Base-by-base conservation (phyloP, 1,139 yeast genomes). In the Spathaspora sp. region DNA sequence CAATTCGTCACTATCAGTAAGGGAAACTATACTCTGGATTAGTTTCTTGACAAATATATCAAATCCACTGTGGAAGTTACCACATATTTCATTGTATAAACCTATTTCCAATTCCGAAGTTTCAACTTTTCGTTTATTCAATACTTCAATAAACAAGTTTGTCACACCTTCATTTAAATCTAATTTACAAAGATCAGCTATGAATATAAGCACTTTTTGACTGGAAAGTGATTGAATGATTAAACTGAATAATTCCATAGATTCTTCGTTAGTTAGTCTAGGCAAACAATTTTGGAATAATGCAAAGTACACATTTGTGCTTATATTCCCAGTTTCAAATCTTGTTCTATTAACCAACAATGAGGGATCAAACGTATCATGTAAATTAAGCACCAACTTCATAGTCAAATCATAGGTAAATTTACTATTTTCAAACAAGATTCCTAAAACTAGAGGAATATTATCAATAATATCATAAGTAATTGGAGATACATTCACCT, bases 391-490 rank as follows among this genome's bases (percentile, higher is more conserved):
- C 15, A 51, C 44, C n/a, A 53, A 17, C 27, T 45, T 47, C 8
- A 42, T 24, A 1, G 46, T 36, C 33, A 34, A 38, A 5, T 59
- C 66, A 42, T 53, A 61, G 0, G 61, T 48, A 6, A 61, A 43
- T 0, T 46, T 39, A 38, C 55, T 56, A 20, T 44, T 47, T 38
- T 54, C 51, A 42, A 67, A 60, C 31, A 69, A 52, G 3, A 55
- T 50, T 8, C 55, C 56, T 38, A 69, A 53, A 2, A 64, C 56
- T 24, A 51, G 46, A 1, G 73, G 70, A 16, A 70, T 46, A 41
- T 59, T 64, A 29, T 69, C 73, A 38, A 68, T 61, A 9, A 70
- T 57, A 42, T 67, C 71, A 44, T 49, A 59, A 0, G 73, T 68
- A 2, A 61, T 49, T 16, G 63, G 61, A 0, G 74, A 64, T 2